phyloP scores from a whole-genome alignment of 139 green algal genomes.

The Zygnema cylindricum region DNA sequence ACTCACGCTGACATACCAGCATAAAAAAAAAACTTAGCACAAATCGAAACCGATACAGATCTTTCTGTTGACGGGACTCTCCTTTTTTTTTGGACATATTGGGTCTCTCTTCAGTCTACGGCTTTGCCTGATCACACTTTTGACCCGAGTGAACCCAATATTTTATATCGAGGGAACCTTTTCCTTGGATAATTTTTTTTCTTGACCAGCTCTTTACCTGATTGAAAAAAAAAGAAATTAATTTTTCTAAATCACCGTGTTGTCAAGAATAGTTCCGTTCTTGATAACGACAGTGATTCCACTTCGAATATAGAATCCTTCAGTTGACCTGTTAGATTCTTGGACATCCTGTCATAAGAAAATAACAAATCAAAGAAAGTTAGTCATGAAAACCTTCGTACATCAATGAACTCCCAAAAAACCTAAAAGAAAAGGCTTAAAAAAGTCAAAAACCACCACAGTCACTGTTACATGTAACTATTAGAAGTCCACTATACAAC shows the following conservation, averaged over 20 bases:
- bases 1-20: background rate
- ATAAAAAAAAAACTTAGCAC: background rate
- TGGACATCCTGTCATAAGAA: slow-evolving; percentile 72
- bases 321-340: slow-evolving; percentile 82
- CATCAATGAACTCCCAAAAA: background rate
- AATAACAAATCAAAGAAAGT: no score
- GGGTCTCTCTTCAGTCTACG: background rate
- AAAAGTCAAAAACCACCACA: background rate
- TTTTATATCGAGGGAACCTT: background rate
- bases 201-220: no score
- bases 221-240: background rate
- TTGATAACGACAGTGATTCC: slow-evolving; percentile 94
- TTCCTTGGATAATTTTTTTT: no score
- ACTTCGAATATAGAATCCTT: slow-evolving; percentile 93
- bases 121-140: background rate
- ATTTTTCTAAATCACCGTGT: slow-evolving; percentile 63
- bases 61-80: background rate
- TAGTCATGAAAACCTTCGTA: background rate
- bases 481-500: background rate
- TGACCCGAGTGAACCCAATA: background rate
- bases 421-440: background rate
- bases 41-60: background rate
- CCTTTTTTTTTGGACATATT: background rate
- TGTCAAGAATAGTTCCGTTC: slow-evolving; percentile 73
- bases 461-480: background rate